These are phyloP conservation scores for Metschnikowia santaceciliae DNA, from an alignment of 805 yeast species.

Conservation along the genomic window DNA sequence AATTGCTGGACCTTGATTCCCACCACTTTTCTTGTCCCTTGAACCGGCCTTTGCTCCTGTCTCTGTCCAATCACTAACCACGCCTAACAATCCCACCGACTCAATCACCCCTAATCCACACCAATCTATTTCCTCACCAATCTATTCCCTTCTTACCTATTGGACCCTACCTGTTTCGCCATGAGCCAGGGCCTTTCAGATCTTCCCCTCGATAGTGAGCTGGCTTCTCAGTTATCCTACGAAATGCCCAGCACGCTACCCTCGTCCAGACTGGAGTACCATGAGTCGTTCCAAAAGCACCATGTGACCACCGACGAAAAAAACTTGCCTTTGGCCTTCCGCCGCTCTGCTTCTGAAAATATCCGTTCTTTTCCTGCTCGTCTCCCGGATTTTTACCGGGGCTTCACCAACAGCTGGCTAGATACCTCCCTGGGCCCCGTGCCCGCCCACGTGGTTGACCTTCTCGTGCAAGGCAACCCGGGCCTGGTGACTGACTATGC, in stretches of 20 bases:
- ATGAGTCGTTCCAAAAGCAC: neutral
- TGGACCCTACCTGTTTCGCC: neutral
- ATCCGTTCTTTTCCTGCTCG: too few species aligned
- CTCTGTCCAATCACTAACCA: neutral
- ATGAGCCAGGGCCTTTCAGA: slow-evolving; percentile 13
- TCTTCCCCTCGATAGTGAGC: slow-evolving; percentile 6
- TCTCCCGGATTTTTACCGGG: slow-evolving; percentile 1
- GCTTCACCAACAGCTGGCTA: slow-evolving; percentile 10
- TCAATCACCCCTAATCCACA: neutral
- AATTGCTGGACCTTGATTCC: too few species aligned
- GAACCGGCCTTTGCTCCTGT: neutral
- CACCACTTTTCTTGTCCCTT: too few species aligned
- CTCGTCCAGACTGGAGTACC: slow-evolving; percentile 2
- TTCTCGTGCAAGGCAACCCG: slow-evolving; percentile 28
- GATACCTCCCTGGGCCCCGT: neutral
- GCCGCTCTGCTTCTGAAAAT: neutral
- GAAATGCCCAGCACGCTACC: slow-evolving; percentile 2
- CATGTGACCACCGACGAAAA: neutral
- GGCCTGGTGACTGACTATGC: slow-evolving; percentile 31
- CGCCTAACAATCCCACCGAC: neutral
- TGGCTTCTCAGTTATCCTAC: slow-evolving; percentile 9
- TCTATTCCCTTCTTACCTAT: neutral
- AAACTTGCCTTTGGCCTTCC: neutral
- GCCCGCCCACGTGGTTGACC: slow-evolving; percentile 24
- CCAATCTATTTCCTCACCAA: neutral